Conservation (phyloP, 1,284 basidiomycete genomes). For the Sporisorium reilianum region DNA sequence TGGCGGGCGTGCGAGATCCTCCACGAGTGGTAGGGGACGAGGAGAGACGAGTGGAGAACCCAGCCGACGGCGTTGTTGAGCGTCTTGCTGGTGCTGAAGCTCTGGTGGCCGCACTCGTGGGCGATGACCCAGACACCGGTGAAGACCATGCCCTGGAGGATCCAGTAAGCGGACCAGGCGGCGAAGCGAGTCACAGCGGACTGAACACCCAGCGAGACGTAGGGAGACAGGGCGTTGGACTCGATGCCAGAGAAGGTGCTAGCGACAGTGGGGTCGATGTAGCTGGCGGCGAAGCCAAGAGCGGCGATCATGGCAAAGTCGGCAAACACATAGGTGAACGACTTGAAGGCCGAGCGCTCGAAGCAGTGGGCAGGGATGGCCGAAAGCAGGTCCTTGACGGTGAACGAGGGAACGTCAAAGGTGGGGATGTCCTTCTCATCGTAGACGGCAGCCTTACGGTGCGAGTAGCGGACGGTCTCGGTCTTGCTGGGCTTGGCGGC, state of each 20-base stretch:
- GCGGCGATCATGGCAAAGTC: conserved; percentile 80
- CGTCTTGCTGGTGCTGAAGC: conserved; percentile 92
- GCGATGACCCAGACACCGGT: conserved; percentile 96
- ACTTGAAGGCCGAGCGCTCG: conserved; percentile 87
- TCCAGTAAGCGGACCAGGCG: conserved; percentile 85
- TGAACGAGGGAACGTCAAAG: conserved; percentile 81
- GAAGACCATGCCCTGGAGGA: conserved; percentile 85
- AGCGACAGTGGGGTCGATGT: conserved; percentile 74
- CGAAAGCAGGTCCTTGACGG: conserved; percentile 86
- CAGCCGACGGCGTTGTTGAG: conserved; percentile 95
- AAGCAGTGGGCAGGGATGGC: conserved; percentile 92
- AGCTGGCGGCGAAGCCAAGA: conserved; percentile 79
- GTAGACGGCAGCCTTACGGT: conserved; percentile 60
- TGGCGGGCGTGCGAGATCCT: conserved; percentile 95
- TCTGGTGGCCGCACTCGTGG: conserved; percentile 82
- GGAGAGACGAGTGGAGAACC: conserved; percentile 90
- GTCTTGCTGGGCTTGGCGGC: conserved; percentile 42
- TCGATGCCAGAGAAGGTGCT: conserved; percentile 50
- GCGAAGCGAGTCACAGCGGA: conserved; percentile 78
- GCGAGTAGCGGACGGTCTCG: conserved; percentile 55
- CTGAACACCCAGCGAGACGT: conserved; percentile 76
- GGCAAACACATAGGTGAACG: conserved; percentile 83
- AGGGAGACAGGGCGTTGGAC: conserved; percentile 45
- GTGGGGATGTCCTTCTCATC: conserved; percentile 65
- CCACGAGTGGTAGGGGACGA: conserved; percentile 99